Conservation (phyloP, 2,329 filamentous ascomycete genomes). For the Phialophora tarda region DNA sequence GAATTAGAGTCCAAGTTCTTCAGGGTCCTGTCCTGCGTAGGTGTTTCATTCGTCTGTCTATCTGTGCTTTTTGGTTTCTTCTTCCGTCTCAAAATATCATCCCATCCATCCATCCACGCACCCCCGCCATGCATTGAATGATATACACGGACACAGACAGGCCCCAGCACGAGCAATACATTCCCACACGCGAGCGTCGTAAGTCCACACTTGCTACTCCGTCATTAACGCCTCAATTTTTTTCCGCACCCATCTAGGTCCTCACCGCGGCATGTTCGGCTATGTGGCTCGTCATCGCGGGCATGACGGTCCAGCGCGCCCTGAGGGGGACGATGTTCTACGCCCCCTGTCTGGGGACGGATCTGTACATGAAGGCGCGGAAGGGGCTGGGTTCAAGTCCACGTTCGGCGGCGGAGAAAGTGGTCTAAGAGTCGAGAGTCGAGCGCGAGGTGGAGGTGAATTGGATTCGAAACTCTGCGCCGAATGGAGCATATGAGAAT, state of each 20-base stretch:
- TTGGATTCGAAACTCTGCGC: background rate
- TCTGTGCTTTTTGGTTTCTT: background rate
- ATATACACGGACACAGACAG: too few relatives aligned
- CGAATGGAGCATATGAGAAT: too few relatives aligned
- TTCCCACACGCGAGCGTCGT: too few relatives aligned
- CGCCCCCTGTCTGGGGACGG: constrained; percentile 56
- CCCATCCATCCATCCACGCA: too few relatives aligned
- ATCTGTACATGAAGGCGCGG: constrained; percentile 34
- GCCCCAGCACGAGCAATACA: too few relatives aligned
- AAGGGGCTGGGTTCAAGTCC: background rate
- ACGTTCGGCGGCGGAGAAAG: background rate
- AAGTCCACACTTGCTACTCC: background rate
- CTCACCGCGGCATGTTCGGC: constrained; percentile 37
- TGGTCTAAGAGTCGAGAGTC: background rate
- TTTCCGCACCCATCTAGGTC: background rate
- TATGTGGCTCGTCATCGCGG: constrained; percentile 61
- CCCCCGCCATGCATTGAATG: too few relatives aligned
- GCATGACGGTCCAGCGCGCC: constrained; percentile 55
- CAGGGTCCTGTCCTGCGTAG: constrained; percentile 55
- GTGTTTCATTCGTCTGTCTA: constrained; percentile 39
- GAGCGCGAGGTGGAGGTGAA: background rate
- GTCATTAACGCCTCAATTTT: background rate
- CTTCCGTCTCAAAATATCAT: background rate
- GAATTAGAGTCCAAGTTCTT: constrained; percentile 63
- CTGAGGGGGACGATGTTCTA: constrained; percentile 58